phyloP scores from a whole-genome alignment of 345 rosid species.

The Salix dunnii region DNA sequence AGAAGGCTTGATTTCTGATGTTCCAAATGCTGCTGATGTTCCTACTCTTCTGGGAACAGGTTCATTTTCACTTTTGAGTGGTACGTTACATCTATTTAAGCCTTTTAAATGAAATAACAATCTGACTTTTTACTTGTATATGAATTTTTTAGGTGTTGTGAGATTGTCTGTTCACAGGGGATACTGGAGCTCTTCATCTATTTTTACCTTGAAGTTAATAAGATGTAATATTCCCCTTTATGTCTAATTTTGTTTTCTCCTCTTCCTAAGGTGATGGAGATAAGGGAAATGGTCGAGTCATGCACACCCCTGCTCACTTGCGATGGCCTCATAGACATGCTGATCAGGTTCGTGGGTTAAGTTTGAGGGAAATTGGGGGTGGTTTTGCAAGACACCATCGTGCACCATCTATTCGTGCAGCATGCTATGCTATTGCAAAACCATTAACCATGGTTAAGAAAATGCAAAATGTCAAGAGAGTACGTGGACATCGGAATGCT shows the following conservation, averaged over 20 bases:
- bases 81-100: slow-evolving; percentile 46
- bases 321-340: slow-evolving; percentile 96
- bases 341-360: slow-evolving; percentile 85
- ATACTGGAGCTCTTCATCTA: neutral
- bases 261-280: slow-evolving; percentile 49
- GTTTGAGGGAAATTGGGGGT: slow-evolving; percentile 97
- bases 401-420: slow-evolving; percentile 89
- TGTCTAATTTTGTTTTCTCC: slow-evolving; percentile 14
- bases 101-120: slow-evolving; percentile 11
- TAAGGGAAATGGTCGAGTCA: slow-evolving; percentile 36
- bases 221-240: slow-evolving; percentile 3
- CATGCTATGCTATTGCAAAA: slow-evolving; percentile 90
- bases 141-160: neutral
- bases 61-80: slow-evolving; percentile 81
- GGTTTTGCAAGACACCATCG: slow-evolving; percentile 95
- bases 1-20: slow-evolving; percentile 39
- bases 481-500: slow-evolving; percentile 94
- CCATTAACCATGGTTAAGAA: slow-evolving; percentile 92
- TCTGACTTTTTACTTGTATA: slow-evolving; percentile 2
- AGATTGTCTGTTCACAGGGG: neutral
- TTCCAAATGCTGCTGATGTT: slow-evolving; percentile 75
- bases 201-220: neutral
- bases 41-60: slow-evolving; percentile 89
- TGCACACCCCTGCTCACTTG: slow-evolving; percentile 59
- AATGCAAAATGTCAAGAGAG: slow-evolving; percentile 89